Evolutionary conservation across 192 early-diverging fungal species (phyloP), one percentile per base, ranked within the genome.

Genomic region (Gonapodya prolifera): DNA sequence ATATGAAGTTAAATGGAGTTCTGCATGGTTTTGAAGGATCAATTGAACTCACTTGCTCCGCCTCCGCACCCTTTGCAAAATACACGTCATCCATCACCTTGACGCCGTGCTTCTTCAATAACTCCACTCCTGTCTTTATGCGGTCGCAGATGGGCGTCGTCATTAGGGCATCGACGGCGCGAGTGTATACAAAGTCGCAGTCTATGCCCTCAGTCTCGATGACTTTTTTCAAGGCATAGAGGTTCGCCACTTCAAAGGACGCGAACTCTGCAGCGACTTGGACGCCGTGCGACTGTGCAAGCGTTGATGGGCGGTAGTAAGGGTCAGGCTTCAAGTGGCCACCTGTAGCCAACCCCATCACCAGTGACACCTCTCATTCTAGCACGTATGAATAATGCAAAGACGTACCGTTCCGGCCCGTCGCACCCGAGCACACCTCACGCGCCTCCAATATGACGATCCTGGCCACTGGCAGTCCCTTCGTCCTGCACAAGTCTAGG

Each of bases 391-490:
- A 61, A 61, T 16, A 16, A 61, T 61, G 45, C 45, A 61, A 61
- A 61, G 45, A 61, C 8, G 45, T 61, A 61, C 88, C 88, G 75
- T 89, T 89, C 16, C 88, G 80, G 1, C 88, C 88, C 18, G 88
- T 87, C n/a, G 88, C 88, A 13, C 88, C 88, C 17, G 80, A 82
- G 30, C 82, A 79, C 0, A 87, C 35, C 18, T 79, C 80, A 30
- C 88, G 71, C 34, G 83, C 83, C 8, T 89, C 88, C 16, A 86
- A 16, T 0, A 87, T 79, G 16, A 83, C 84, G 35, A 89, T 79
- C 16, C 78, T 61, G 8, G 45, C 8, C 23, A 23, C 8, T 23
- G 45, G 45, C 8, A 16, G 8, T 23, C 45, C 45, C 45, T 61
- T 61, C 23, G 45, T 23, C 45, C 23, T 61, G 45, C 45, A 61